Evolutionary conservation across 2,329 filamentous ascomycete genomes (phyloP), one percentile per base, ranked within the genome.

Genomic region (Cordyceps farinosa): DNA sequence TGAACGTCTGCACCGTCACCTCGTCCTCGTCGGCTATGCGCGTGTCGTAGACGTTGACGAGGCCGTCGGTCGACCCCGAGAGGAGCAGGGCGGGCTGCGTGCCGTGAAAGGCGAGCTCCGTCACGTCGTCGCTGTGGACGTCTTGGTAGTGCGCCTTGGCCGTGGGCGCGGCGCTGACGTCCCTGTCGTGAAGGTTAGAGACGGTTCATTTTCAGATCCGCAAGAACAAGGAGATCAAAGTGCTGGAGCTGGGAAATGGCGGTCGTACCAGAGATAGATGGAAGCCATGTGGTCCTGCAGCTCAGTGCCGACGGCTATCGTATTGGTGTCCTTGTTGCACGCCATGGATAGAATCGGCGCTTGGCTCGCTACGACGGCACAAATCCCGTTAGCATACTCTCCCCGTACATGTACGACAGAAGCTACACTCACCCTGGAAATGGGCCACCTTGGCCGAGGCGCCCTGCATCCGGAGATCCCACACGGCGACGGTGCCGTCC

Each of bases 51-150:
- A 94, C 79, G 70, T 90, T 92, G 69, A 94, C 83, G 1, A 94
- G 83, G 7, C 90, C 90, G 74, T 95, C 91, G 15, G 90, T 94
- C 44, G 89, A 91, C 50, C 89, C 90, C 1, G 90, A 91, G 11
- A 94, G 80, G 6, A 94, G 82, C 17, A 90, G 78, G 51, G 83
- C 80, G 0, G 84, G 80, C 55, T 84, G 78, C 3, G 75, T 77
- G 0, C 87, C 87, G 73, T 90, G 87, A 69, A 87, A 87, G 70
- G 69, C 64, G 2, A 79, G 74, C 15, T 87, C 83, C 40, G 87
- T 89, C 54, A 89, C 78, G 72, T 90, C 87, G 73, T 90, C 87
- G 68, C 84, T 87, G 74, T 90, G 87, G 38, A 87, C 81, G 69
- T 89, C 86, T 56, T 83, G 80, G 73, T 89, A 89, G 65, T 83